Base-by-base conservation (phyloP, 2,329 filamentous ascomycete species). In the Periglandula ipomoeae region DNA sequence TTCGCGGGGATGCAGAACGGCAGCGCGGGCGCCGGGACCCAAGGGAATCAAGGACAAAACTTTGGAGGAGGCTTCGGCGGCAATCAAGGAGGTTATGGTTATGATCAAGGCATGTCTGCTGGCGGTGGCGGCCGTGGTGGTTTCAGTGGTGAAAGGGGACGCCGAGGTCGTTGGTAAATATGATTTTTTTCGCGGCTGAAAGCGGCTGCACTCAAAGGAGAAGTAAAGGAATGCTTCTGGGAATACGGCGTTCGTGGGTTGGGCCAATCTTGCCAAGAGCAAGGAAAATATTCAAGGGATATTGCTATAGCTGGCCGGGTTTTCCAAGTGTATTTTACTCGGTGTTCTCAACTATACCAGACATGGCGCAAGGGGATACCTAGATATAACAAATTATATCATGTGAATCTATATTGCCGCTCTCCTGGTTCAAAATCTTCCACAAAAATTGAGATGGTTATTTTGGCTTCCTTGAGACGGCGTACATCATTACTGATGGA, bases 1-100 rank as follows among this genome's bases (percentile, higher is more conserved):
- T 82, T 81, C 57, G 69, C 72, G 0, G 72, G 73, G 27, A 79
- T 79, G 73, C 76, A 79, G 56, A 70, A 69, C 45, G 61, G 62
- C 9, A 72, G 68, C 15, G 70, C 63, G 6, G 65, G 58, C n/a
- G 65, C 65, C 3, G 72, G 62, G 13, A 68, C 66, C 0, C 73
- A 76, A 44, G 75, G 70, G 7, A 70, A 68, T 7, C 76, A 79
- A 53, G 72, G 66, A 15, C 73, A 76, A 49, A 73, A 70, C 51
- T 79, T 76, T 57, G 73, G 71, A 1, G 71, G 70, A 15, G 68
- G 72, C 13, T 80, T 78, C 54, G 75, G 74, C 22, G 73, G 71
- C 20, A 72, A 71, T 47, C 75, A 78, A 55, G 74, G 70, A 32
- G 72, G 70, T 20, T 79, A 75, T 46, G 70, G 71, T 24, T 75